Evolutionary conservation across 164 flowering plant genomes (phyloP).

Genomic region (Piper betle): DNA sequence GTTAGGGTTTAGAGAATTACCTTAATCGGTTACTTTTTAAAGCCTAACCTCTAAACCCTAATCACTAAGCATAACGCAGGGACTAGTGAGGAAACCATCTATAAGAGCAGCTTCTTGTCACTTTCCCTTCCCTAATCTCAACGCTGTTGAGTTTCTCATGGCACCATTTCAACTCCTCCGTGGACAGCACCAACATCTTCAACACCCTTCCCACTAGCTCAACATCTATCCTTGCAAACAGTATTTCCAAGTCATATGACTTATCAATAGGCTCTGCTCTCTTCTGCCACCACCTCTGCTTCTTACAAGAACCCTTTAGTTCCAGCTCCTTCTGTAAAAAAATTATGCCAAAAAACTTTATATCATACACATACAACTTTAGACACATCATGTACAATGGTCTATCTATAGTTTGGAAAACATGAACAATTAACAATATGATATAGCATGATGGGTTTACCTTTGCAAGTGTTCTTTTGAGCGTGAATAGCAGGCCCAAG

Average conservation of each 20-base stretch:
- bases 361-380: neutral
- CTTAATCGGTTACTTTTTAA: no score
- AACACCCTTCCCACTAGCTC: constrained; percentile 34
- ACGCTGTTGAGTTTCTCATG: constrained; percentile 30
- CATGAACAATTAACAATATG: neutral
- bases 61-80: neutral
- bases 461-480: constrained; percentile 12
- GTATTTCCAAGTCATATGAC: constrained; percentile 17
- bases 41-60: no score
- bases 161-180: constrained; percentile 46
- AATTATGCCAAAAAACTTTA: neutral
- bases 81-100: constrained; percentile 20
- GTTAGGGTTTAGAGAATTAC: no score
- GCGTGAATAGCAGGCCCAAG: constrained; percentile 23
- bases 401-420: neutral
- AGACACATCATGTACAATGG: no score
- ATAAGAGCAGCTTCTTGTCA: constrained; percentile 9
- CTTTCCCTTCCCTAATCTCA: constrained; percentile 17
- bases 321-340: constrained; percentile 24
- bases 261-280: constrained; percentile 15
- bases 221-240: constrained; percentile 33
- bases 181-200: constrained; percentile 27
- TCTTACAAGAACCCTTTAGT: constrained; percentile 28
- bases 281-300: constrained; percentile 31
- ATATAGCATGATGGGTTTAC: neutral